A percentile compares a stretch with the other conserved stretches of the same genome.
phyloP scores from a whole-genome alignment of 2,329 filamentous ascomycete genomes.

The Leptographium procerum region DNA sequence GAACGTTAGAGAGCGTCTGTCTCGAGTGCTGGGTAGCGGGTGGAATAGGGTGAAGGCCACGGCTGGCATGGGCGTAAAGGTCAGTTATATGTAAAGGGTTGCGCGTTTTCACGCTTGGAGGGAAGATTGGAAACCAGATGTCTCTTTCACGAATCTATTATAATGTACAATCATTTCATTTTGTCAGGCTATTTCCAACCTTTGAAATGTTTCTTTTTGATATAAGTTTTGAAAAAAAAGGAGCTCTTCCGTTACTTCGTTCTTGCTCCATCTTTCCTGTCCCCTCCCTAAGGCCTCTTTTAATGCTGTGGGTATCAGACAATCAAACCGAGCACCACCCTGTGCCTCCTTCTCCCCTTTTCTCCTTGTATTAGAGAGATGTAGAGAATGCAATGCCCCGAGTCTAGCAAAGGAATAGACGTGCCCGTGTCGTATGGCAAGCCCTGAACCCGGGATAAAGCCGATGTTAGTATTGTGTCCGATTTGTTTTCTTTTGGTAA shows the following conservation, averaged over 20 bases:
- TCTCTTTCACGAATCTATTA: neutral
- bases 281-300: neutral
- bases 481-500: conserved; percentile 58
- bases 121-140: neutral
- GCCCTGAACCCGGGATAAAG: conserved; percentile 38
- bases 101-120: neutral
- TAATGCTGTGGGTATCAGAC: conserved; percentile 6
- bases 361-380: neutral
- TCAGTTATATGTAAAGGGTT: conserved; percentile 70
- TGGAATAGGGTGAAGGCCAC: conserved; percentile 79
- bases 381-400: neutral
- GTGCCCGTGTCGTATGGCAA: conserved; percentile 3
- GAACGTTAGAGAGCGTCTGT: conserved; percentile 63
- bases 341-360: neutral
- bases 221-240: too few relatives aligned
- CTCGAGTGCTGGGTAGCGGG: conserved; percentile 53
- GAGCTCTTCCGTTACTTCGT: neutral
- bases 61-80: conserved; percentile 92
- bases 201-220: neutral
- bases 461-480: conserved; percentile 41
- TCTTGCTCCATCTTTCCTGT: neutral
- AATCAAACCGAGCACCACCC: neutral
- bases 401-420: neutral
- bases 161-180: neutral
- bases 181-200: neutral